Evolutionary conservation across 2,329 filamentous ascomycete species (phyloP).

Genomic region (Phaeosphaeria sp.): DNA sequence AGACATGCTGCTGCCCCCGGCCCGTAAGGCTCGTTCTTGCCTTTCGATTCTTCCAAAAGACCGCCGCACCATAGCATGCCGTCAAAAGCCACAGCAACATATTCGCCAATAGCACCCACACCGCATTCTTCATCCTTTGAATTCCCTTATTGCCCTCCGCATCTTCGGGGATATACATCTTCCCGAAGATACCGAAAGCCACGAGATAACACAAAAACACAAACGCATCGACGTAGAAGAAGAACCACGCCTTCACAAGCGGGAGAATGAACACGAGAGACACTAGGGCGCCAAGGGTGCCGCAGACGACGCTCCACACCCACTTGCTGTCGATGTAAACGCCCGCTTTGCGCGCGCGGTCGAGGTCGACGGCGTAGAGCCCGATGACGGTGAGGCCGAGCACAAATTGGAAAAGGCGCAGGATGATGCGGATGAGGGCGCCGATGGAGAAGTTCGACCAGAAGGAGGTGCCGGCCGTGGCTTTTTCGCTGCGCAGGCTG

Average conservation of each 20-base stretch:
- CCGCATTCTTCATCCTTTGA: conserved; percentile 81
- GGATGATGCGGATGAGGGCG: conserved; percentile 56
- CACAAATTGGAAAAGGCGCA: conserved; percentile 80
- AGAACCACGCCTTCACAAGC: conserved; percentile 55
- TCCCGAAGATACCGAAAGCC: conserved; percentile 83
- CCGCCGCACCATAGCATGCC: conserved; percentile 60
- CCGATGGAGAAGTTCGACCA: conserved; percentile 25
- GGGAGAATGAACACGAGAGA: conserved; percentile 69
- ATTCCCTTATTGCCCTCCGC: conserved; percentile 69
- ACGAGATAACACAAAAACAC: conserved; percentile 79
- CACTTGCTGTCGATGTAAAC: conserved; percentile 45
- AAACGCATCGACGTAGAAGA: conserved; percentile 73
- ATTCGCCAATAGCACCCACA: conserved; percentile 81
- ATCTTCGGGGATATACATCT: conserved; percentile 76
- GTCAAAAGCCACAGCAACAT: conserved; percentile 78
- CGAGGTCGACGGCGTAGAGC: conserved; percentile 61
- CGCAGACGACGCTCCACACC: conserved; percentile 63
- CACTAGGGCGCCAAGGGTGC: conserved; percentile 26
- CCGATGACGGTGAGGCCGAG: conserved; percentile 79
- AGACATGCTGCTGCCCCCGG: conserved; percentile 28
- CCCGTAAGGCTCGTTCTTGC: conserved; percentile 34
- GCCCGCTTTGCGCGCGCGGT: conserved; percentile 54
- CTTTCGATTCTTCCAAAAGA: conserved; percentile 59
- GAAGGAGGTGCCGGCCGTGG: conserved; percentile 27
- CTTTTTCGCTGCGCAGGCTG: conserved; percentile 40